These are phyloP conservation scores for Oryza meyeriana DNA, from an alignment of 176 grass and related monocot species.

Conservation along the genomic window DNA sequence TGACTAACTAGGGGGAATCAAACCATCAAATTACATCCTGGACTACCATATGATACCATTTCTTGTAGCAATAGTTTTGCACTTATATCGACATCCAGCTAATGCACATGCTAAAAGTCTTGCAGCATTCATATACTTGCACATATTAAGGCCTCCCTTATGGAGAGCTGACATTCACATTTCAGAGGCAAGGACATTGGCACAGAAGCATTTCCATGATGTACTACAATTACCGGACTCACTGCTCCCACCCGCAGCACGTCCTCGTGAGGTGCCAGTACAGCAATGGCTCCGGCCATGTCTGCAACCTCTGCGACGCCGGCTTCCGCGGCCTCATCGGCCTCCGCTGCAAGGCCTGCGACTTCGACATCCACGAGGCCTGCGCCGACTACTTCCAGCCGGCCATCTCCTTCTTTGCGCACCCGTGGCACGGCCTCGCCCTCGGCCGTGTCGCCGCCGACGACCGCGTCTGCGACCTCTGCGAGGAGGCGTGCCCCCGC, in stretches of 20 bases:
- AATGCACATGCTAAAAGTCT: neutral
- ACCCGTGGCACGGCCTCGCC: neutral
- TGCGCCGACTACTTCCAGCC: neutral
- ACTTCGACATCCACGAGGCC: slow-evolving; percentile 3
- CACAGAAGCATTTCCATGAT: neutral
- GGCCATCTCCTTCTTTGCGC: neutral
- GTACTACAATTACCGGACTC: neutral
- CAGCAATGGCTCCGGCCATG: neutral
- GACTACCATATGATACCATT: neutral
- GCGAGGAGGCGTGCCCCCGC: neutral
- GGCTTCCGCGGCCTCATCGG: neutral
- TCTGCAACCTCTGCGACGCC: neutral
- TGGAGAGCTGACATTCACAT: neutral
- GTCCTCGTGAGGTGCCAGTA: neutral
- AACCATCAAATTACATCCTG: neutral
- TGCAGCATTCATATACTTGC: neutral
- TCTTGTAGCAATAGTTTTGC: neutral
- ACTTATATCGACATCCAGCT: neutral
- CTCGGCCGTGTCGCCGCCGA: neutral
- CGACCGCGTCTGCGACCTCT: neutral
- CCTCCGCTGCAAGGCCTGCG: neutral
- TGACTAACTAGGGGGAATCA: neutral
- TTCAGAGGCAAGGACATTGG: neutral
- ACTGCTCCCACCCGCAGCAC: neutral
- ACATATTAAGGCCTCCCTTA: neutral